These are phyloP conservation scores for Phoma sp. DNA, from an alignment of 2,329 filamentous ascomycete species.

Conservation along the genomic window DNA sequence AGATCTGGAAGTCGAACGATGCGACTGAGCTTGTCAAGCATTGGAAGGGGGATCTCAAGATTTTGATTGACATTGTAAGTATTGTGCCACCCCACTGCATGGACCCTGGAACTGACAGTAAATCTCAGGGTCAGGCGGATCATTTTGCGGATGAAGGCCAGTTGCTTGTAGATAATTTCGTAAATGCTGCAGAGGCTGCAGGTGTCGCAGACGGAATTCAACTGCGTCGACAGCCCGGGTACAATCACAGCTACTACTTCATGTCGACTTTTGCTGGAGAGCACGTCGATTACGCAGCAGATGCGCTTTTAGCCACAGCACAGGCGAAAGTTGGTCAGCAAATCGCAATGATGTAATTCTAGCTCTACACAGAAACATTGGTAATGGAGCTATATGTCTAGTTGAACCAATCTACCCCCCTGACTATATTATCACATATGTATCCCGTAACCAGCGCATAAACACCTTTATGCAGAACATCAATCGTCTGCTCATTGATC, in stretches of 20 bases:
- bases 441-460: slow-evolving; percentile 23
- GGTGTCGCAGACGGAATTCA: neutral
- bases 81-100: neutral
- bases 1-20: neutral
- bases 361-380: too few species aligned
- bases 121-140: neutral
- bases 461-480: slow-evolving; percentile 38
- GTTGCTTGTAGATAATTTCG: neutral
- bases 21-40: neutral
- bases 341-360: too few species aligned
- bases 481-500: slow-evolving; percentile 40
- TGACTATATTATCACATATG: too few species aligned
- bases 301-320: neutral
- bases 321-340: too few species aligned
- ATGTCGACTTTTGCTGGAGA: neutral
- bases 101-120: neutral
- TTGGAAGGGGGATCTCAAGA: neutral
- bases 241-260: neutral
- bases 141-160: neutral
- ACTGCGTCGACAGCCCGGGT: neutral
- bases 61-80: neutral
- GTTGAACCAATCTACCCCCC: too few species aligned
- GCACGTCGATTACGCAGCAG: neutral
- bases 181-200: neutral
- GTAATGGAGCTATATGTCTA: too few species aligned